Evolutionary conservation across 2,329 filamentous ascomycete genomes (phyloP).

Genomic region (Paradendryphiella salina): DNA sequence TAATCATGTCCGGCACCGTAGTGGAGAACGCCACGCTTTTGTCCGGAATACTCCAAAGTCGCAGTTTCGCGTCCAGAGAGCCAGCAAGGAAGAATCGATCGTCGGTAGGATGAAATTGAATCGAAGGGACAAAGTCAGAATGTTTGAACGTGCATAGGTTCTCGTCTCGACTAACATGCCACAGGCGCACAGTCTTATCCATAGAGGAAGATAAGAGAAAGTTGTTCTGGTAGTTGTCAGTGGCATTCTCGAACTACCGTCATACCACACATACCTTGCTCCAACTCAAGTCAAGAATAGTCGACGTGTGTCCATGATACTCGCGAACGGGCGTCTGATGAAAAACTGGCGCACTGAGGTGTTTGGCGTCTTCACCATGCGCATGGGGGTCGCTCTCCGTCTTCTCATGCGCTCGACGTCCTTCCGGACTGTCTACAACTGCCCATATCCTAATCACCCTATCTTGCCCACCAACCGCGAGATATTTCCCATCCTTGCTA

Average conservation of each 20-base stretch:
- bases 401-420: constrained; percentile 72
- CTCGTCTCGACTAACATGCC: constrained; percentile 84
- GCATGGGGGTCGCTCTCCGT: constrained; percentile 61
- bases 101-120: constrained; percentile 91
- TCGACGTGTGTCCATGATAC: constrained; percentile 80
- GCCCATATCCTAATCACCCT: constrained; percentile 84
- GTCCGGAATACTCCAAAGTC: constrained; percentile 96
- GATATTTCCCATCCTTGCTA: constrained; percentile 85
- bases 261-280: constrained; percentile 67
- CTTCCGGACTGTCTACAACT: constrained; percentile 79
- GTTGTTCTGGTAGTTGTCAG: constrained; percentile 65
- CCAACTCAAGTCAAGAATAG: constrained; percentile 92
- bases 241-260: background rate
- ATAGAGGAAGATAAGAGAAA: constrained; percentile 94
- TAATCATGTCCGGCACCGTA: constrained; percentile 82
- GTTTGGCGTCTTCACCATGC: constrained; percentile 58
- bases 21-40: constrained; percentile 85
- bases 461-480: constrained; percentile 92
- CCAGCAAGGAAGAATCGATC: constrained; percentile 97
- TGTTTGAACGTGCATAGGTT: constrained; percentile 94
- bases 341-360: constrained; percentile 88
- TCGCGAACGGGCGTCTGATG: constrained; percentile 75
- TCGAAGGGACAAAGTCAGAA: constrained; percentile 91
- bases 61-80: constrained; percentile 82
- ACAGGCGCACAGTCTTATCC: constrained; percentile 95